Conservation (phyloP, 1,139 yeast species). For the Suhomyces panamericanus region DNA sequence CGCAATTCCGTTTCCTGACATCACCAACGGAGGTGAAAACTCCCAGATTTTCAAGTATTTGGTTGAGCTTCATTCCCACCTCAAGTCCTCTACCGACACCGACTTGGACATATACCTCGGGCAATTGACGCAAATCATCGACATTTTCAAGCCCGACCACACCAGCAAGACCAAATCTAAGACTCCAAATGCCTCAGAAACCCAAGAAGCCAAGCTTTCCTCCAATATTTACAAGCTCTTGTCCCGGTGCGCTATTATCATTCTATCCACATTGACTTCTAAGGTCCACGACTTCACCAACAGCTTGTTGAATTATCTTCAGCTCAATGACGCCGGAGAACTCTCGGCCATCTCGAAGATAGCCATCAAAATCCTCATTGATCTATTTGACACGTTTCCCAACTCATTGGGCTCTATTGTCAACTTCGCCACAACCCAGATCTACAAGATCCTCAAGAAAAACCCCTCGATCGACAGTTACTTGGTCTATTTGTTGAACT, state of each 20-base stretch:
- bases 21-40: conserved; percentile 23
- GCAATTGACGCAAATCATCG: conserved; percentile 15
- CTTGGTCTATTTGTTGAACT: conserved; percentile 35
- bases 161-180: conserved; percentile 8
- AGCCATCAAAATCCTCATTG: conserved; percentile 37
- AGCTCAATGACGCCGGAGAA: conserved; percentile 17
- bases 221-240: conserved; percentile 31
- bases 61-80: conserved; percentile 23
- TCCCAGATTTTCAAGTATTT: conserved; percentile 27
- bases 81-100: conserved; percentile 15
- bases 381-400: conserved; percentile 42
- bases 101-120: conserved; percentile 13
- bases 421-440: conserved; percentile 36
- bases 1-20: conserved; percentile 16
- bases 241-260: conserved; percentile 31
- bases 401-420: conserved; percentile 39
- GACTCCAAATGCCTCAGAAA: background rate
- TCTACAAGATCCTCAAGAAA: conserved; percentile 44
- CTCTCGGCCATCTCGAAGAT: conserved; percentile 25
- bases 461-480: conserved; percentile 28
- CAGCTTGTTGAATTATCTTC: conserved; percentile 32
- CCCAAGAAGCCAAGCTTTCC: conserved; percentile 17
- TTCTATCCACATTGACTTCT: conserved; percentile 35
- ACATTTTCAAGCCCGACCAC: conserved; percentile 9
- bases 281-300: conserved; percentile 44